Evolutionary conservation across 495 filamentous ascomycete species (phyloP).

Genomic region (Pyrenula aspistea): DNA sequence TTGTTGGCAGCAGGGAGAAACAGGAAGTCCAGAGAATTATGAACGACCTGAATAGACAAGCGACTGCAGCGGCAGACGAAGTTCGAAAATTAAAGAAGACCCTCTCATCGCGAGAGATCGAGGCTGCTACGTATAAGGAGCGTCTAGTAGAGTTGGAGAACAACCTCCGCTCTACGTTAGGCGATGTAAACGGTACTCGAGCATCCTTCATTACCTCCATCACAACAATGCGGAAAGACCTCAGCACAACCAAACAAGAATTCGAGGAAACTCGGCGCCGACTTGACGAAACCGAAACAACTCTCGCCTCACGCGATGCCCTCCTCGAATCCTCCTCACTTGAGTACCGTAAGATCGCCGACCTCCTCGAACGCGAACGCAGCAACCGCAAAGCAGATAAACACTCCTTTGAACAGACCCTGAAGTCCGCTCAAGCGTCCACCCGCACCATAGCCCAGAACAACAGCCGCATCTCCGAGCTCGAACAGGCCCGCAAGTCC

Average conservation of each 20-base stretch:
- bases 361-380: slow-evolving; percentile 86
- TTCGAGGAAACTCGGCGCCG: slow-evolving; percentile 65
- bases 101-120: slow-evolving; percentile 73
- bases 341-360: slow-evolving; percentile 71
- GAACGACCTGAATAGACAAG: slow-evolving; percentile 75
- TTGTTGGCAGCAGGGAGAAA: slow-evolving; percentile 75
- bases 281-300: slow-evolving; percentile 73
- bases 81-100: slow-evolving; percentile 65
- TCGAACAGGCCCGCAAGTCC: slow-evolving; percentile 60
- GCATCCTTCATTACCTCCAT: slow-evolving; percentile 79
- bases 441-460: slow-evolving; percentile 71
- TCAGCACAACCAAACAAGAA: slow-evolving; percentile 70
- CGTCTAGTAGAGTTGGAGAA: slow-evolving; percentile 79
- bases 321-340: slow-evolving; percentile 83
- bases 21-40: slow-evolving; percentile 73
- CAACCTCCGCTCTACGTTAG: slow-evolving; percentile 70
- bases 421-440: slow-evolving; percentile 75
- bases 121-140: slow-evolving; percentile 81
- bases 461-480: slow-evolving; percentile 70
- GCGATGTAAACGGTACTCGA: slow-evolving; percentile 76
- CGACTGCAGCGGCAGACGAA: slow-evolving; percentile 76
- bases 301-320: slow-evolving; percentile 81
- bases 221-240: slow-evolving; percentile 73
- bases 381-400: slow-evolving; percentile 73
- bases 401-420: slow-evolving; percentile 72